These are phyloP conservation scores for Penicillium brasilianum DNA, from an alignment of 2,329 filamentous ascomycete species.

Conservation along the genomic window DNA sequence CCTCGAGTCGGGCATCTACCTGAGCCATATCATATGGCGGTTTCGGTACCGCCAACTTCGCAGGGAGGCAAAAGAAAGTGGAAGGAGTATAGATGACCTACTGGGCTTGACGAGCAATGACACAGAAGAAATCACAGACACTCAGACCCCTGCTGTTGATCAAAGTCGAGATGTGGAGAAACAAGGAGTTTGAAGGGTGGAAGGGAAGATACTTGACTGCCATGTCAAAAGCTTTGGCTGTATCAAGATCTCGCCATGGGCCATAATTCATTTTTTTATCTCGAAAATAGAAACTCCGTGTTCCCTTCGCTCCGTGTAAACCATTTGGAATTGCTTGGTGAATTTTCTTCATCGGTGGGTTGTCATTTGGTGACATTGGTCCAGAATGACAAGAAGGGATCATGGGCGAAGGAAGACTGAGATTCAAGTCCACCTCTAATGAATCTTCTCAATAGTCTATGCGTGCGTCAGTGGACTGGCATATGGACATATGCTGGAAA, in stretches of 20 bases:
- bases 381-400: too few relatives aligned
- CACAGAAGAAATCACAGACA: conserved; percentile 10
- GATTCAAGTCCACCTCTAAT: too few relatives aligned
- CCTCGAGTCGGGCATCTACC: conserved; percentile 65
- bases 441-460: neutral
- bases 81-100: conserved; percentile 63
- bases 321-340: too few relatives aligned
- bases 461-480: neutral
- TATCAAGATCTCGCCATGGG: too few relatives aligned
- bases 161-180: conserved; percentile 3
- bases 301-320: neutral
- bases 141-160: conserved; percentile 11
- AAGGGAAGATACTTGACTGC: neutral
- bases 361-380: too few relatives aligned
- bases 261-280: neutral
- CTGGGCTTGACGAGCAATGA: conserved; percentile 26
- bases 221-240: neutral
- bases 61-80: conserved; percentile 56
- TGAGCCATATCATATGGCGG: conserved; percentile 64
- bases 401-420: too few relatives aligned
- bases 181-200: neutral
- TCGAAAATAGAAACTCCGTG: too few relatives aligned
- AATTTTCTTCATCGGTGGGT: too few relatives aligned
- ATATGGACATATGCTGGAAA: neutral
- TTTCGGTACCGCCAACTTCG: conserved; percentile 60